Evolutionary conservation across 2,329 filamentous ascomycete genomes (phyloP).

Genomic region (Penicillium sp.): DNA sequence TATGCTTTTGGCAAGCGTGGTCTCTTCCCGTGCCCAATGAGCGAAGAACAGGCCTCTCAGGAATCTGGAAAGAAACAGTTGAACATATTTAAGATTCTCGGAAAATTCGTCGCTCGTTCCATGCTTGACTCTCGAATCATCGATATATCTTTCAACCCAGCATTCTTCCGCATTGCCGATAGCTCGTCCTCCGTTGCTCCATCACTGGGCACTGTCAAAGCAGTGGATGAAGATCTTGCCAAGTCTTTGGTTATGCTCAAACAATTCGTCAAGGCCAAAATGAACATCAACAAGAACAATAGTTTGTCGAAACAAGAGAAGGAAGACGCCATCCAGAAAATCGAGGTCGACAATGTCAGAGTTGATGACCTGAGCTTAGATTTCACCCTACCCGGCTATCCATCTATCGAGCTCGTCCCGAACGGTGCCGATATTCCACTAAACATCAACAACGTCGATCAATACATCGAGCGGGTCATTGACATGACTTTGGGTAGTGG

Average conservation of each 20-base stretch:
- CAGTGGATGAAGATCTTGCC: slow-evolving; percentile 84
- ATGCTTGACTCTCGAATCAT: slow-evolving; percentile 99
- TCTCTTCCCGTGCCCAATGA: slow-evolving; percentile 90
- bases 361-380: slow-evolving; percentile 90
- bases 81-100: slow-evolving; percentile 87
- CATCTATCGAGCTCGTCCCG: slow-evolving; percentile 78
- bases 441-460: slow-evolving; percentile 87
- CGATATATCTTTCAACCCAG: slow-evolving; percentile 95
- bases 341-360: slow-evolving; percentile 73
- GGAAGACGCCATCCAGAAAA: slow-evolving; percentile 67
- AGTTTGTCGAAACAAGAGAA: slow-evolving; percentile 71
- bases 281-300: slow-evolving; percentile 74
- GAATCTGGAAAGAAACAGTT: slow-evolving; percentile 87
- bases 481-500: slow-evolving; percentile 90
- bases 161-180: slow-evolving; percentile 93
- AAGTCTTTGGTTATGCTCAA: slow-evolving; percentile 85
- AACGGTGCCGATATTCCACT: slow-evolving; percentile 76
- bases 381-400: slow-evolving; percentile 92
- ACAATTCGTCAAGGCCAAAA: slow-evolving; percentile 82
- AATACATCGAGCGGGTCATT: slow-evolving; percentile 86
- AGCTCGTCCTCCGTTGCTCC: slow-evolving; percentile 70
- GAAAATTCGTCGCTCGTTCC: slow-evolving; percentile 95
- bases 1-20: slow-evolving; percentile 85
- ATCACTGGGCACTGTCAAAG: slow-evolving; percentile 85
- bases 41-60: slow-evolving; percentile 71